Evolutionary conservation across 1,284 basidiomycete genomes (phyloP), one percentile per base, ranked within the genome.

Genomic region (Megacollybia platyphylla): DNA sequence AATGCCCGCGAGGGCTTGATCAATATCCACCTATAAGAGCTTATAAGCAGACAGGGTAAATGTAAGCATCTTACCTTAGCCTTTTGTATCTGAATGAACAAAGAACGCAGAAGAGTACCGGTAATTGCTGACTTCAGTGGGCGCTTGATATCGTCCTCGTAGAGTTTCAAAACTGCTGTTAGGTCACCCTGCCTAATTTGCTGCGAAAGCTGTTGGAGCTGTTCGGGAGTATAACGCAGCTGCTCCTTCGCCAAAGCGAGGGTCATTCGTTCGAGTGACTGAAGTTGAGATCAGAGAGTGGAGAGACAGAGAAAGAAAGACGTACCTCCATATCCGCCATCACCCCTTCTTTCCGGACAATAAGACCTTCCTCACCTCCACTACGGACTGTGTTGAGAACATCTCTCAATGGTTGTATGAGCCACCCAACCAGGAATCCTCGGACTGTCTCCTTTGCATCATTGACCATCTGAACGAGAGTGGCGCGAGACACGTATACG

Each of bases 21-120:
- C 87, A 42, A 97, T 78, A 59, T 98, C 94, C 45, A 90, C 87
- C 87, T 90, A 49, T 6, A 29, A 24, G 17, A 20, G 37, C 2
- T 37, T 46, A 36, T 44, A 20, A 30, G 24, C 3, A 44, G 35
- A 20, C n/a, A 30, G 36, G 15, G 20, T 7, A 37, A 18, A 11
- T 42, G 24, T 36, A 17, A 26, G 3, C 38, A 29, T 50, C 65
- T 42, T 18, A 90, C 91, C 71, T 97, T 97, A 45, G 92, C 88
- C 61, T 97, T 98, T 56, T 98, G 94, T 1, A 97, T 74, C 58
- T 97, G 94, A 43, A 98, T 87, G 46, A 98, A 80, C 28, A 93
- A 63, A 0, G 88, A 84, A 32, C 94, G 75, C 20, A 97, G 65
- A 9, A 98, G 71, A 9, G 83, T 85, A 4, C 94, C 94, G 2